Conservation (phyloP, 768 basidiomycete genomes). For the Chalciporus chontae region DNA sequence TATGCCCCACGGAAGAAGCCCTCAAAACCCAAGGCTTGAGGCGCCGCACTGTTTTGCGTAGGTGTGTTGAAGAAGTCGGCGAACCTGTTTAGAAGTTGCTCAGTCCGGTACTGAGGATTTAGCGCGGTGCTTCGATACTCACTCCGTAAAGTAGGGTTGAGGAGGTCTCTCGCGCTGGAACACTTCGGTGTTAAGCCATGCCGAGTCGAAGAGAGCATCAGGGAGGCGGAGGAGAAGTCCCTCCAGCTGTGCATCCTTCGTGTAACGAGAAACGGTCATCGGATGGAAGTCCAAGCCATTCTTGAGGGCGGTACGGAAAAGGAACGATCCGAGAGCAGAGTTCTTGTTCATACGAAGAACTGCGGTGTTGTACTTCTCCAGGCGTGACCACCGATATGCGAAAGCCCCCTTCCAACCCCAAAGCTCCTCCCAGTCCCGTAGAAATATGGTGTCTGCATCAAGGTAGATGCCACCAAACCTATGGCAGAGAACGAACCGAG, state of each 20-base stretch:
- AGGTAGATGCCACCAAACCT: slow-evolving; percentile 96
- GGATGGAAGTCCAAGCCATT: slow-evolving; percentile 97
- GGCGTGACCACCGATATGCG: slow-evolving; percentile 92
- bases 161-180: slow-evolving; percentile 92
- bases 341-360: slow-evolving; percentile 91
- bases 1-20: slow-evolving; percentile 96
- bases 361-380: slow-evolving; percentile 94
- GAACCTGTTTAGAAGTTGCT: slow-evolving; percentile 50
- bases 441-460: slow-evolving; percentile 92
- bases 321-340: slow-evolving; percentile 86
- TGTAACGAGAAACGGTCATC: slow-evolving; percentile 89
- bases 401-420: slow-evolving; percentile 98
- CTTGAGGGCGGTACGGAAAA: slow-evolving; percentile 92
- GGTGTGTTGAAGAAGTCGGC: slow-evolving; percentile 88
- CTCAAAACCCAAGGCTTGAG: slow-evolving; percentile 85
- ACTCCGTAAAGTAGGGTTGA: slow-evolving; percentile 92
- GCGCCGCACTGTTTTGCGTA: slow-evolving; percentile 65
- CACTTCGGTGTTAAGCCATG: slow-evolving; percentile 92
- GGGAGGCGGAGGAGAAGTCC: slow-evolving; percentile 83
- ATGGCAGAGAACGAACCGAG: slow-evolving; percentile 94
- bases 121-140: slow-evolving; percentile 16
- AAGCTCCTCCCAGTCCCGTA: slow-evolving; percentile 98
- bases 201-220: slow-evolving; percentile 94
- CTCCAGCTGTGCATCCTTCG: slow-evolving; percentile 84
- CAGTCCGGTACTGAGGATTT: background rate